Evolutionary conservation across 2,329 filamentous ascomycete genomes (phyloP).

Genomic region (Alternaria infectoria): DNA sequence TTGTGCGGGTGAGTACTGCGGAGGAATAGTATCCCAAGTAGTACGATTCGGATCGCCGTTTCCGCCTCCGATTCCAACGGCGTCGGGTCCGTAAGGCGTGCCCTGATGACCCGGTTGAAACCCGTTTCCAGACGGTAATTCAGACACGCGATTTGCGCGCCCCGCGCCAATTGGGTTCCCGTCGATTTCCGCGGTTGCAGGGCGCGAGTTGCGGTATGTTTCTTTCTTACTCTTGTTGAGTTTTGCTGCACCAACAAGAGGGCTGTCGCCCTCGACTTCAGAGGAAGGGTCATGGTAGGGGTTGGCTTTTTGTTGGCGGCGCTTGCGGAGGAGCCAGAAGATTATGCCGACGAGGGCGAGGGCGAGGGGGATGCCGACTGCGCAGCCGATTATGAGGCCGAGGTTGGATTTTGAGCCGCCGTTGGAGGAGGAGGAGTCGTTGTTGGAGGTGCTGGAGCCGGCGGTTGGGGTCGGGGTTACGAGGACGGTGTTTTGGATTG

Average conservation of each 20-base stretch:
- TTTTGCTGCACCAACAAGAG: slow-evolving; percentile 33
- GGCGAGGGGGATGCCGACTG: slow-evolving; percentile 45
- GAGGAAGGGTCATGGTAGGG: slow-evolving; percentile 24
- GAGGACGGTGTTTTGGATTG: slow-evolving; percentile 26
- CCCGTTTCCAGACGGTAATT: slow-evolving; percentile 36
- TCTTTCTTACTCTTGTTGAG: slow-evolving; percentile 31
- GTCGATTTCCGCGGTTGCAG: slow-evolving; percentile 36
- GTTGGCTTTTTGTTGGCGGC: slow-evolving; percentile 25
- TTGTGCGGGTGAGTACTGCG: slow-evolving; percentile 35
- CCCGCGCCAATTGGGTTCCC: slow-evolving; percentile 37
- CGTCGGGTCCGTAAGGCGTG: slow-evolving; percentile 34
- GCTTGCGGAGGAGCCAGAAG: slow-evolving; percentile 43
- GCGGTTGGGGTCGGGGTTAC: slow-evolving; percentile 21
- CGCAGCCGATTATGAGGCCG: slow-evolving; percentile 43
- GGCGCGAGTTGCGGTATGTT: slow-evolving; percentile 17
- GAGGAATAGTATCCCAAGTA: slow-evolving; percentile 39
- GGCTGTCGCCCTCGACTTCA: slow-evolving; percentile 19
- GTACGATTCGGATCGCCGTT: slow-evolving; percentile 19
- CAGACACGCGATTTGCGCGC: slow-evolving; percentile 37
- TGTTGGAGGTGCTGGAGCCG: background rate
- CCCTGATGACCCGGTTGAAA: slow-evolving; percentile 33
- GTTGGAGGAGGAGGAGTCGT: background rate
- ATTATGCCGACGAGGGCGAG: slow-evolving; percentile 40
- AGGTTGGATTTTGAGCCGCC: slow-evolving; percentile 28
- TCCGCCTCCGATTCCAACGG: slow-evolving; percentile 41